These are phyloP conservation scores for Musa acuminata DNA, from an alignment of 176 grass and related monocot genomes.

Conservation along the genomic window DNA sequence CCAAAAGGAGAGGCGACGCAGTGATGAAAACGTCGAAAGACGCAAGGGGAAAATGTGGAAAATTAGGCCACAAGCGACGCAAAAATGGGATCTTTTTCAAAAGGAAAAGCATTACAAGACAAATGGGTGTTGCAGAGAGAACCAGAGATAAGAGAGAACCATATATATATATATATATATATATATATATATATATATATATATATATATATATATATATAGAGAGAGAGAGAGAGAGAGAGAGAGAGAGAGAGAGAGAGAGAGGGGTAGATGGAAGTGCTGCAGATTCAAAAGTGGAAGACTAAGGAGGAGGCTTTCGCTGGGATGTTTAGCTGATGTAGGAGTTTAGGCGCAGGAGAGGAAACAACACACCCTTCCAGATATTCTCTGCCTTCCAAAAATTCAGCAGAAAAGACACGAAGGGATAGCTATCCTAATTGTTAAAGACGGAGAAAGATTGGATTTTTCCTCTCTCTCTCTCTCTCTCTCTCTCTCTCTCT, in stretches of 20 bases:
- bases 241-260: not conserved
- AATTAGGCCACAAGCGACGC: not conserved
- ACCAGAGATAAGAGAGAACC: not conserved
- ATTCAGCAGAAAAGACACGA: slow-evolving; percentile 25
- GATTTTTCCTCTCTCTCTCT: not conserved
- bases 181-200: too few species aligned
- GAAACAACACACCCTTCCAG: slow-evolving; percentile 27
- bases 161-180: too few species aligned
- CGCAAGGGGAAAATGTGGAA: not conserved
- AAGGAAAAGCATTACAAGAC: slow-evolving; percentile 29
- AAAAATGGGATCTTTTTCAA: slow-evolving; percentile 6
- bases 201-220: too few species aligned
- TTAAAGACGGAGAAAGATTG: slow-evolving; percentile 13
- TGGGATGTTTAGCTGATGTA: not conserved
- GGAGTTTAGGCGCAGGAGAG: slow-evolving; percentile 29
- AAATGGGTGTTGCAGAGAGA: slow-evolving; percentile 24
- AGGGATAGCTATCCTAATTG: slow-evolving; percentile 3
- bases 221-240: too few species aligned
- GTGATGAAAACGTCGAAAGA: slow-evolving; percentile 1
- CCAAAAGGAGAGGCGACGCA: not conserved
- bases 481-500: not conserved
- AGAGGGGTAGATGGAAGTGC: not conserved
- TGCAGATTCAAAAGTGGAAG: slow-evolving; percentile 9
- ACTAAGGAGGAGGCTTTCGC: not conserved
- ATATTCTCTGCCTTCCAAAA: slow-evolving; percentile 26